Evolutionary conservation across 2,329 filamentous ascomycete species (phyloP).

Genomic region (Cercospora zeae-maydis): DNA sequence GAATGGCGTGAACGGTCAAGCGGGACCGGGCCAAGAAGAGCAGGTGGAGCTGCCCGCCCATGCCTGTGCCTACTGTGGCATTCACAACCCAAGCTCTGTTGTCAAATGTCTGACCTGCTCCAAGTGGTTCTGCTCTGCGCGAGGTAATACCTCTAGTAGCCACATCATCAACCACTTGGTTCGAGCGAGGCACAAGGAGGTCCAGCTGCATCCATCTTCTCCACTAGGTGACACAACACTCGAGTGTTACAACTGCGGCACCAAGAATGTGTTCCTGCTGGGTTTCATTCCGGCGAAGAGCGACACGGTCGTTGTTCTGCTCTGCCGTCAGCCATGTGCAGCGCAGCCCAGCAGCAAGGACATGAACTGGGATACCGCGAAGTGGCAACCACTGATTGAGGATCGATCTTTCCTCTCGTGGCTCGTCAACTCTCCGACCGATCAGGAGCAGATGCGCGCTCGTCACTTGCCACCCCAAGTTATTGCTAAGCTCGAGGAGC

Average conservation of each 20-base stretch:
- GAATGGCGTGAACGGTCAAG: slow-evolving; percentile 65
- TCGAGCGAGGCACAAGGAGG: slow-evolving; percentile 95
- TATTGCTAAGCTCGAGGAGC: slow-evolving; percentile 93
- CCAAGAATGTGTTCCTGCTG: slow-evolving; percentile 97
- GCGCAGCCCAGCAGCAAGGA: slow-evolving; percentile 94
- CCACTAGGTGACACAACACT: slow-evolving; percentile 92
- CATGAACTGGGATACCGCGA: slow-evolving; percentile 98
- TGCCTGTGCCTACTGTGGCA: slow-evolving; percentile 96
- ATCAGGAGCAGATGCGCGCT: slow-evolving; percentile 92
- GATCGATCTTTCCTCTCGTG: slow-evolving; percentile 92
- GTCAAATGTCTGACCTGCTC: slow-evolving; percentile 94
- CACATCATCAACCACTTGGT: slow-evolving; percentile 99
- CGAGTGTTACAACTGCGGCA: slow-evolving; percentile 98
- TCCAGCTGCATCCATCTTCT: slow-evolving; percentile 90
- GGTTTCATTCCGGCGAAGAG: slow-evolving; percentile 99
- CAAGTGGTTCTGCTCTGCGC: slow-evolving; percentile 99
- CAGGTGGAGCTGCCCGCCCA: slow-evolving; percentile 83
- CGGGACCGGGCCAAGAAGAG: slow-evolving; percentile 65
- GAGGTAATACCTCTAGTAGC: slow-evolving; percentile 92
- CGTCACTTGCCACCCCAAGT: slow-evolving; percentile 89
- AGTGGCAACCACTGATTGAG: slow-evolving; percentile 96
- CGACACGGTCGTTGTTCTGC: slow-evolving; percentile 92
- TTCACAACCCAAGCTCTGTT: slow-evolving; percentile 90
- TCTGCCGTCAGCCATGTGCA: slow-evolving; percentile 94
- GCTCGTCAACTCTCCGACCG: slow-evolving; percentile 84